A percentile compares a stretch with the other conserved stretches of the same genome.
phyloP scores from a whole-genome alignment of 169 alveolate genomes.

The Eimeria necatrix region DNA sequence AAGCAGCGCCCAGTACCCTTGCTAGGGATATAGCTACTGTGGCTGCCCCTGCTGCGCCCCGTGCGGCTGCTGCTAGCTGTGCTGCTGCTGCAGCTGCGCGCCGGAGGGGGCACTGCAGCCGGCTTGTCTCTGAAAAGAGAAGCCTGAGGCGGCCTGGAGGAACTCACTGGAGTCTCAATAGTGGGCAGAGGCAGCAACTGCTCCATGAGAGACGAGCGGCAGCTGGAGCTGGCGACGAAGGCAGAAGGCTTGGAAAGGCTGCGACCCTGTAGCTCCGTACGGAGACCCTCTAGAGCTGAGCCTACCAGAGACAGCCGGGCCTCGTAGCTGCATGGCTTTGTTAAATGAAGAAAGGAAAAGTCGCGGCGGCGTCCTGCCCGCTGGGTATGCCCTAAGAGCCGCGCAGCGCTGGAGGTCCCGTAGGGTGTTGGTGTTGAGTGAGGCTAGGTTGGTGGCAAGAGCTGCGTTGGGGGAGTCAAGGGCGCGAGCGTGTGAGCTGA shows the following conservation, averaged over 20 bases:
- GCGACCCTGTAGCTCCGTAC: not conserved
- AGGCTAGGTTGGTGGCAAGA: too few relatives aligned
- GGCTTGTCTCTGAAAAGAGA: not conserved
- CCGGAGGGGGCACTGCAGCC: not conserved
- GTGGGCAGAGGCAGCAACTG: not conserved
- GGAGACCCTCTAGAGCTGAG: not conserved
- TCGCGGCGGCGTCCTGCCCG: not conserved
- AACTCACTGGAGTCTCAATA: not conserved
- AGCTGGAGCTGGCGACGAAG: not conserved
- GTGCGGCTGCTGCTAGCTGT: not conserved
- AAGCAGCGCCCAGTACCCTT: too few relatives aligned
- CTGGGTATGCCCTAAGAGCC: too few relatives aligned
- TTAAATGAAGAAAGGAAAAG: not conserved
- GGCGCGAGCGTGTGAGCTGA: too few relatives aligned
- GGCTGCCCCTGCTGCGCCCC: not conserved
- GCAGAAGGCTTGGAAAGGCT: not conserved
- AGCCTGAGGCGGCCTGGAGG: not conserved
- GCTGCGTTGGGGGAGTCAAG: too few relatives aligned
- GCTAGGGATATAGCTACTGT: not conserved
- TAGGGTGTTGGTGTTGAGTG: too few relatives aligned
- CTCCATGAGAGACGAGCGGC: not conserved
- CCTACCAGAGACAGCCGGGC: not conserved
- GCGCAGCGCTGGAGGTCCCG: too few relatives aligned
- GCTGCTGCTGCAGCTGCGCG: conserved; percentile 1
- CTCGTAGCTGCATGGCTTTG: not conserved